Evolutionary conservation across 345 rosid species (phyloP).

Genomic region (Ricinus communis): DNA sequence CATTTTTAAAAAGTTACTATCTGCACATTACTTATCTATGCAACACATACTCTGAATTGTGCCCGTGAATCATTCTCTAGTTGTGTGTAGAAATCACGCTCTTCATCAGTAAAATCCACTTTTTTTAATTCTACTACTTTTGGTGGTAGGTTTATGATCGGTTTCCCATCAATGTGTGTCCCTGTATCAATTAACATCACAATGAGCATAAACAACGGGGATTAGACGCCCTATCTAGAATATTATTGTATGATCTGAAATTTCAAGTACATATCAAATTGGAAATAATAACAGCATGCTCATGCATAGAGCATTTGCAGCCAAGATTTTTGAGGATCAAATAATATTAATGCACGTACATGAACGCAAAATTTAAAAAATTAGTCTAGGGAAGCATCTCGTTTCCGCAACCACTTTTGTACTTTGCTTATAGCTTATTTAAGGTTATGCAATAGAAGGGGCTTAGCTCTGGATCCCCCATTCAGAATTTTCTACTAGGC

Average conservation of each 20-base stretch:
- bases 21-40: conserved; percentile 4
- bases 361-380: background rate
- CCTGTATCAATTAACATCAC: conserved; percentile 40
- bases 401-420: no score
- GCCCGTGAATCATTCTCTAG: conserved; percentile 81
- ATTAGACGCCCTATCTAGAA: background rate
- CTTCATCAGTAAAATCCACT: conserved; percentile 80
- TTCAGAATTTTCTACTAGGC: no score
- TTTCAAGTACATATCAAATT: conserved; percentile 4
- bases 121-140: conserved; percentile 67
- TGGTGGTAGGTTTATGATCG: conserved; percentile 79
- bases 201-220: conserved; percentile 5
- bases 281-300: background rate
- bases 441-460: no score
- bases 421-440: no score
- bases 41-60: conserved; percentile 69
- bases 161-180: conserved; percentile 83
- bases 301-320: background rate
- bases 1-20: background rate
- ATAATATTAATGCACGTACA: background rate
- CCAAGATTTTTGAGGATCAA: background rate
- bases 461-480: no score
- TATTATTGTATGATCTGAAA: no score
- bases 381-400: background rate
- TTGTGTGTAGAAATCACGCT: conserved; percentile 79